Evolutionary conservation across 2,329 filamentous ascomycete genomes (phyloP).

Genomic region (Tolypocladium tundrense): DNA sequence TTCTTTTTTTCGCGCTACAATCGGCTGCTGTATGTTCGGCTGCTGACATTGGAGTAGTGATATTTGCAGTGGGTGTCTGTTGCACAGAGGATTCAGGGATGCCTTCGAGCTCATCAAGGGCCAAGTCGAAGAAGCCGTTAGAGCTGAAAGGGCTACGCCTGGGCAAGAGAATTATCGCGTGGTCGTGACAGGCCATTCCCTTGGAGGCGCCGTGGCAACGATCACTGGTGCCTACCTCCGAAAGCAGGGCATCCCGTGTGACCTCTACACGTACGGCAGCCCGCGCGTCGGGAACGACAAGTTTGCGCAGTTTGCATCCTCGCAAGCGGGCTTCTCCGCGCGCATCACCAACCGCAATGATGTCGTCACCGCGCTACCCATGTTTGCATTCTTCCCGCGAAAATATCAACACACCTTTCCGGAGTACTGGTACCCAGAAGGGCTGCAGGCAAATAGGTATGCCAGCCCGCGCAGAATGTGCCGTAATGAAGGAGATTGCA

Average conservation of each 20-base stretch:
- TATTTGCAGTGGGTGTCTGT: slow-evolving; percentile 30
- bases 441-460: slow-evolving; percentile 25
- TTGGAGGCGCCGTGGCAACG: slow-evolving; percentile 55
- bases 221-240: slow-evolving; percentile 49
- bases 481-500: background rate
- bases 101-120: slow-evolving; percentile 43
- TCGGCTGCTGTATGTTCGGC: slow-evolving; percentile 10
- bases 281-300: slow-evolving; percentile 53
- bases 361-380: slow-evolving; percentile 54
- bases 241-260: slow-evolving; percentile 29
- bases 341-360: slow-evolving; percentile 54
- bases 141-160: slow-evolving; percentile 29
- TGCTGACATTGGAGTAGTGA: slow-evolving; percentile 10
- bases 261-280: slow-evolving; percentile 57
- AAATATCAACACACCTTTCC: slow-evolving; percentile 54
- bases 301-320: slow-evolving; percentile 26
- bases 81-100: slow-evolving; percentile 46
- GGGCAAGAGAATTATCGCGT: slow-evolving; percentile 30
- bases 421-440: slow-evolving; percentile 46
- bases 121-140: slow-evolving; percentile 31
- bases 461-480: slow-evolving; percentile 1
- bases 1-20: background rate
- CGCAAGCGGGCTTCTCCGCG: background rate
- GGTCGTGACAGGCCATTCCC: slow-evolving; percentile 54
- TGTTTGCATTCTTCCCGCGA: slow-evolving; percentile 31